A percentile compares a stretch with the other conserved stretches of the same genome.
phyloP scores from a whole-genome alignment of 371 early-diverging fungal species.

The Mortierella sp. region DNA sequence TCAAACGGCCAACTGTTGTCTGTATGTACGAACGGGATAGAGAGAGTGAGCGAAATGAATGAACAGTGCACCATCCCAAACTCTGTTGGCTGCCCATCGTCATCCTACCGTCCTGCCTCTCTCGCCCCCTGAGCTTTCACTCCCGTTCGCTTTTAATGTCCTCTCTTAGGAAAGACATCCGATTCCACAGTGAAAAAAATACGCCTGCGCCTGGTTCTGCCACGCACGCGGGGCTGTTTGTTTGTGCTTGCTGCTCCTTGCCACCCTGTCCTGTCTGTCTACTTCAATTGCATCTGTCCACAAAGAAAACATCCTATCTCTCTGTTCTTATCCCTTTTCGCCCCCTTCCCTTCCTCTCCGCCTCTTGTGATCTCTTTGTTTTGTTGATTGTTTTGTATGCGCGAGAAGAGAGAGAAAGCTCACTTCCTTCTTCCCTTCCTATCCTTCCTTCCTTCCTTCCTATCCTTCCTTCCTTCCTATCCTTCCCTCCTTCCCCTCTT shows the following conservation, averaged over 20 bases:
- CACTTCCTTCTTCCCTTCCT: neutral
- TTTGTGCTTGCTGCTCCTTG: neutral
- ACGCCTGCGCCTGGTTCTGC: neutral
- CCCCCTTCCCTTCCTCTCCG: neutral
- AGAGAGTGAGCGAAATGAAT: neutral
- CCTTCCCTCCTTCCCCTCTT: neutral
- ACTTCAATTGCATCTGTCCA: neutral
- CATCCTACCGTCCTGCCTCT: neutral
- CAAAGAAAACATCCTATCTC: neutral
- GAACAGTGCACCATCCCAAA: neutral
- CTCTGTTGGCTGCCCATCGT: neutral
- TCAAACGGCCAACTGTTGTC: neutral
- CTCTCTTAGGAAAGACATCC: neutral
- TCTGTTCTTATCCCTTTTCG: neutral
- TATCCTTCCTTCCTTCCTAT: neutral
- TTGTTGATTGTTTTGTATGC: neutral
- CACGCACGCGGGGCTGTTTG: neutral
- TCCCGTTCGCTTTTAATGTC: neutral
- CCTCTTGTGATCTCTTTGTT: constrained; percentile 1
- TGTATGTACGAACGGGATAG: neutral
- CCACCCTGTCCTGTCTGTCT: too few species aligned
- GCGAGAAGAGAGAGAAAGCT: too few species aligned
- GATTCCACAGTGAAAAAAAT: too few species aligned
- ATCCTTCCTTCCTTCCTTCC: neutral
- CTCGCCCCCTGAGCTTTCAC: neutral